A percentile compares a stretch with the other conserved stretches of the same genome.
phyloP scores from a whole-genome alignment of 2,329 filamentous ascomycete genomes.

The Aspergillus niger region DNA sequence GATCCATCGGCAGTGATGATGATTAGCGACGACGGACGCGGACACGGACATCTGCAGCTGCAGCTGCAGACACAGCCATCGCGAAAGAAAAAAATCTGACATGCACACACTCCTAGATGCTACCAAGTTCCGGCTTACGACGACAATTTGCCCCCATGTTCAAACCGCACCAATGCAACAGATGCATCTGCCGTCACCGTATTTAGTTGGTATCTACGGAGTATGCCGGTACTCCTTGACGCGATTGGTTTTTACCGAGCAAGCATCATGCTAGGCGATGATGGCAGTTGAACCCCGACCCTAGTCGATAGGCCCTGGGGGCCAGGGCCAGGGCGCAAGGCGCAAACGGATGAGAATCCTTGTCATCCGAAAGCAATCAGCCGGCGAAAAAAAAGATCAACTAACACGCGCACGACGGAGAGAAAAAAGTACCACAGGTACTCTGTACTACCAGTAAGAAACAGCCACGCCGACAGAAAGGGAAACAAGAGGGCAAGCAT shows the following conservation, averaged over 20 bases:
- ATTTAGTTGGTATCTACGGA: not conserved
- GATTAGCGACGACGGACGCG: not conserved
- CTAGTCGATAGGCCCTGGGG: no score
- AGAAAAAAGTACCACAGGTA: not conserved
- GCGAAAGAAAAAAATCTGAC: no score
- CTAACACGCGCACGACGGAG: not conserved
- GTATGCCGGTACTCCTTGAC: not conserved
- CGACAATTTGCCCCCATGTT: not conserved
- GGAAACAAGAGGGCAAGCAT: not conserved
- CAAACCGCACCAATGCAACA: not conserved
- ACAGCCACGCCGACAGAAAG: not conserved
- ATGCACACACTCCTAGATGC: not conserved
- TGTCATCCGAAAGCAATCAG: not conserved
- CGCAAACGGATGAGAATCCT: not conserved
- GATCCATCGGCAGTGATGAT: not conserved
- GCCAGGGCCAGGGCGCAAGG: not conserved
- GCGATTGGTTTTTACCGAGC: not conserved
- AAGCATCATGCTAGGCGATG: not conserved
- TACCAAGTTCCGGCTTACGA: not conserved
- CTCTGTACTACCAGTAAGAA: not conserved
- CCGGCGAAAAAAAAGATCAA: not conserved
- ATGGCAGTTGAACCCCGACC: no score
- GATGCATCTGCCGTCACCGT: not conserved
- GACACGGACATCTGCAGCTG: not conserved
- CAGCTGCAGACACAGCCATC: not conserved